phyloP scores from a whole-genome alignment of 192 early-diverging fungal species.

The Gryganskiella cystojenkinii region DNA sequence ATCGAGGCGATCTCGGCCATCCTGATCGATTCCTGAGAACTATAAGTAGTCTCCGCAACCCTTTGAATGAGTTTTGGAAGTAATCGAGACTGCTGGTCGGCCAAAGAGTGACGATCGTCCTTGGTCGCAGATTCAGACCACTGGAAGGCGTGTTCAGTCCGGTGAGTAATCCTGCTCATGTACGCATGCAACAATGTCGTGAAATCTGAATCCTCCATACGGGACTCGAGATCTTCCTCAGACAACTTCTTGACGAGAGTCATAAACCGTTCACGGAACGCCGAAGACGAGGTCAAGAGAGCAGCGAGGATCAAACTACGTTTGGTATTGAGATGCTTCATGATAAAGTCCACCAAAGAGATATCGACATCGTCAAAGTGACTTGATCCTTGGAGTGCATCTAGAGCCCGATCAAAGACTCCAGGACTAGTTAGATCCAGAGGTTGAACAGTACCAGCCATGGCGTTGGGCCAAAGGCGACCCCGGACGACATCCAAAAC shows the following conservation, averaged over 20 bases:
- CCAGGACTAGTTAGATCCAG: slow-evolving; percentile 21
- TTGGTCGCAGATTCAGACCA: slow-evolving; percentile 37
- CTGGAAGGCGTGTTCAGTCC: not conserved
- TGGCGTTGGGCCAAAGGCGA: slow-evolving; percentile 39
- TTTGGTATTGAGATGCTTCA: slow-evolving; percentile 10
- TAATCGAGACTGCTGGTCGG: slow-evolving; percentile 11
- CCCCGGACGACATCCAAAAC: slow-evolving; percentile 32
- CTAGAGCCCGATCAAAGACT: slow-evolving; percentile 32
- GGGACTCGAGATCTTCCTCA: not conserved
- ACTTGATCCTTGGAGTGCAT: slow-evolving; percentile 15
- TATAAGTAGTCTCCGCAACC: slow-evolving; percentile 10
- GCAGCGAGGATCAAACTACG: slow-evolving; percentile 37
- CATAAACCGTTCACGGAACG: slow-evolving; percentile 25
- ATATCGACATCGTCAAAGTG: slow-evolving; percentile 6
- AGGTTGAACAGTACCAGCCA: slow-evolving; percentile 9
- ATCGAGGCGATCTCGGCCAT: slow-evolving; percentile 25
- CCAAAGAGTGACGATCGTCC: slow-evolving; percentile 31
- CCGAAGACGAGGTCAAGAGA: slow-evolving; percentile 15
- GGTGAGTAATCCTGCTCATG: slow-evolving; percentile 16
- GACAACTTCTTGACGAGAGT: not conserved
- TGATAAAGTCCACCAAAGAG: slow-evolving; percentile 39
- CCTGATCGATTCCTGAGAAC: slow-evolving; percentile 6
- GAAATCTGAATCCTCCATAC: slow-evolving; percentile 18
- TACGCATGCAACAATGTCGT: slow-evolving; percentile 34
- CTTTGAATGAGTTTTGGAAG: slow-evolving; percentile 19